A percentile compares a stretch with the other conserved stretches of the same genome.
Conservation (phyloP, 2,329 filamentous ascomycete species). For the Colletotrichum chlorophyti region DNA sequence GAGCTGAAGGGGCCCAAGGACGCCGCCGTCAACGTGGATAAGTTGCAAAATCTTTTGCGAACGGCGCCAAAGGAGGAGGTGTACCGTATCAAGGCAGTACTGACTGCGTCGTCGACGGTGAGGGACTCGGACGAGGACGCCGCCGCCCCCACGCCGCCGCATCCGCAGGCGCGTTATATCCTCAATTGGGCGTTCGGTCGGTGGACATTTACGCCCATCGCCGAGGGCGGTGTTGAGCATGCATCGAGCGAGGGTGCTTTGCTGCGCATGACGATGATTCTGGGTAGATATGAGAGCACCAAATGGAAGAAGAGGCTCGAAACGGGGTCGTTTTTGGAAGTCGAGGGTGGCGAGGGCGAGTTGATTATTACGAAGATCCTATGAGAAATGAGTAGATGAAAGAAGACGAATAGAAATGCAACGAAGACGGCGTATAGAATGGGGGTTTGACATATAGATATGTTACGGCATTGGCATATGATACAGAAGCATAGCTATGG, state of each 20-base stretch:
- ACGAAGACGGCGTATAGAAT: not conserved
- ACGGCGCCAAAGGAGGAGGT: constrained; percentile 89
- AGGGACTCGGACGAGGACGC: constrained; percentile 58
- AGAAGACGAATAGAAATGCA: constrained; percentile 29
- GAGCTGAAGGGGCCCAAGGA: constrained; percentile 59
- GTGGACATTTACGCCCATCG: constrained; percentile 82
- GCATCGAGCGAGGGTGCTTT: constrained; percentile 60
- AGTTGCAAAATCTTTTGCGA: constrained; percentile 72
- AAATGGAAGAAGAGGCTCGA: constrained; percentile 81
- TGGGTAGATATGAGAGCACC: constrained; percentile 74
- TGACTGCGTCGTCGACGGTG: constrained; percentile 55
- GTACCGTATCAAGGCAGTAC: constrained; percentile 87
- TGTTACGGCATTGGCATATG: not conserved
- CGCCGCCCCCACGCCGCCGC: constrained; percentile 37
- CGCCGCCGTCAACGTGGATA: constrained; percentile 59
- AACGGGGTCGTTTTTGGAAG: constrained; percentile 57
- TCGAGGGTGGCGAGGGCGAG: constrained; percentile 54
- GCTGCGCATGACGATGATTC: constrained; percentile 77
- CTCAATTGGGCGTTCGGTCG: constrained; percentile 98
- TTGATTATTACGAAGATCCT: constrained; percentile 60
- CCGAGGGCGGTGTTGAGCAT: constrained; percentile 53
- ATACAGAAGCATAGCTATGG: not conserved
- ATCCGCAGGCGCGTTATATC: constrained; percentile 69
- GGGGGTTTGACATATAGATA: not conserved
- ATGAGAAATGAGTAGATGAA: constrained; percentile 36